These are phyloP conservation scores for Suhomyces sp. DNA, from an alignment of 805 yeast species.

Conservation along the genomic window DNA sequence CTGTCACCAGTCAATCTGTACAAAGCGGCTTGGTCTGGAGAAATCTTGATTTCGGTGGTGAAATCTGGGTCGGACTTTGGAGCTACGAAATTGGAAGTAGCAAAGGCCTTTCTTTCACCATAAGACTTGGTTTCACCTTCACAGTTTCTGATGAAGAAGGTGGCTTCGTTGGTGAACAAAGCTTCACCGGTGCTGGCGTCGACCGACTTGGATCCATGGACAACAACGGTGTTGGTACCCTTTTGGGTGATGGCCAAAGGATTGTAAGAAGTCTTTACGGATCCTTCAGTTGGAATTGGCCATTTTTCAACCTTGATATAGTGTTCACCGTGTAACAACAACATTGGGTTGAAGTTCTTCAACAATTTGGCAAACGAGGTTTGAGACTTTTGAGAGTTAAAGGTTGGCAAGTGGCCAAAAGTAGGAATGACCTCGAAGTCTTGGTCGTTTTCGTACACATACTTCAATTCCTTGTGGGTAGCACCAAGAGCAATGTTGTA, in stretches of 20 bases:
- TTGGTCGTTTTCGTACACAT: slow-evolving; percentile 70
- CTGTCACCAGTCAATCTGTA: slow-evolving; percentile 92
- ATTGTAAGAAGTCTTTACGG: slow-evolving; percentile 54
- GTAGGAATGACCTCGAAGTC: slow-evolving; percentile 86
- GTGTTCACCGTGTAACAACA: slow-evolving; percentile 93
- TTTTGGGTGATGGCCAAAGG: slow-evolving; percentile 81
- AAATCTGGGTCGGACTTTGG: slow-evolving; percentile 67
- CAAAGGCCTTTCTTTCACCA: slow-evolving; percentile 54
- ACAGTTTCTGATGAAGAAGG: slow-evolving; percentile 79
- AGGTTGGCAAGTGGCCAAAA: slow-evolving; percentile 85
- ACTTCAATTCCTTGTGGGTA: slow-evolving; percentile 67
- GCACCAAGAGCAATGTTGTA: slow-evolving; percentile 93
- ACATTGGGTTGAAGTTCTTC: slow-evolving; percentile 83
- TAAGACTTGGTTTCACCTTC: slow-evolving; percentile 50
- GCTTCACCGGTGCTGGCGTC: slow-evolving; percentile 68
- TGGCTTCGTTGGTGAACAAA: slow-evolving; percentile 76
- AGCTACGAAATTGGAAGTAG: slow-evolving; percentile 59
- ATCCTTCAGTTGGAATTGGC: slow-evolving; percentile 75
- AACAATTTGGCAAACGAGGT: slow-evolving; percentile 59
- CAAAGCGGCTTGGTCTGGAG: slow-evolving; percentile 76
- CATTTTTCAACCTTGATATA: slow-evolving; percentile 71
- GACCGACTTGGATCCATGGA: slow-evolving; percentile 66
- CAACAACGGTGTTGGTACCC: slow-evolving; percentile 78
- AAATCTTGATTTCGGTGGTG: slow-evolving; percentile 53
- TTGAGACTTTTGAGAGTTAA: slow-evolving; percentile 58